phyloP scores from a whole-genome alignment of 805 yeast genomes.

The Metschnikowia picachoensis region DNA sequence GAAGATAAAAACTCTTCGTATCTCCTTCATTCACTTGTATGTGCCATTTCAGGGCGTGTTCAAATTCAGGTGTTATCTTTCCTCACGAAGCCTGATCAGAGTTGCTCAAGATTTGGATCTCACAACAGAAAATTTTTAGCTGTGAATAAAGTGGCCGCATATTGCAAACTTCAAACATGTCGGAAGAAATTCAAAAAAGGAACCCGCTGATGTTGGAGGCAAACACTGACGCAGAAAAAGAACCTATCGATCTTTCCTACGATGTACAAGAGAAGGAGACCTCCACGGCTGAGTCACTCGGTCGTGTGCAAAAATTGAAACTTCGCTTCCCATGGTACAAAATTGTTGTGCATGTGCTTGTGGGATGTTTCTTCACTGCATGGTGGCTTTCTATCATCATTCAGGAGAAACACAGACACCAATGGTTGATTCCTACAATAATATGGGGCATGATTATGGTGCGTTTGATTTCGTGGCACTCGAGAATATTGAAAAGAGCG shows the following conservation, averaged over 20 bases:
- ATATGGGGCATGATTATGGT: slow-evolving; percentile 49
- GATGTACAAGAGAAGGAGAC: slow-evolving; percentile 9
- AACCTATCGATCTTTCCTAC: slow-evolving; percentile 1
- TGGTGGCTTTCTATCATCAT: slow-evolving; percentile 52
- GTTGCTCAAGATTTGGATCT: neutral
- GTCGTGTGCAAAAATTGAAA: slow-evolving; percentile 9
- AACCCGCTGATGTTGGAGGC: slow-evolving; percentile 5
- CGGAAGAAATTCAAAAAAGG: slow-evolving; percentile 6
- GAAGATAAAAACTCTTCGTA: no score
- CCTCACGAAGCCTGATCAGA: slow-evolving; percentile 1
- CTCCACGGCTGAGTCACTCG: slow-evolving; percentile 6
- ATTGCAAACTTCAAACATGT: neutral
- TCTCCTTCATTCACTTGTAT: neutral
- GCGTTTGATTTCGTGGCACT: slow-evolving; percentile 49
- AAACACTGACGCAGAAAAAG: slow-evolving; percentile 3
- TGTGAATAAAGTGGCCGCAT: no score
- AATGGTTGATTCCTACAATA: slow-evolving; percentile 58
- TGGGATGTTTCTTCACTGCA: slow-evolving; percentile 25
- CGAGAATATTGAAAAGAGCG: slow-evolving; percentile 23
- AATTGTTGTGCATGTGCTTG: slow-evolving; percentile 16
- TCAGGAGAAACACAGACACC: slow-evolving; percentile 45
- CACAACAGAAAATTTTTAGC: no score
- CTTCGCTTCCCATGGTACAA: slow-evolving; percentile 14
- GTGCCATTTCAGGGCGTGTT: neutral
- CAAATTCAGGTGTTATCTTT: neutral